A percentile compares a stretch with the other conserved stretches of the same genome.
Evolutionary conservation across 768 basidiomycete genomes (phyloP).

Genomic region (Leccinum imitatum): DNA sequence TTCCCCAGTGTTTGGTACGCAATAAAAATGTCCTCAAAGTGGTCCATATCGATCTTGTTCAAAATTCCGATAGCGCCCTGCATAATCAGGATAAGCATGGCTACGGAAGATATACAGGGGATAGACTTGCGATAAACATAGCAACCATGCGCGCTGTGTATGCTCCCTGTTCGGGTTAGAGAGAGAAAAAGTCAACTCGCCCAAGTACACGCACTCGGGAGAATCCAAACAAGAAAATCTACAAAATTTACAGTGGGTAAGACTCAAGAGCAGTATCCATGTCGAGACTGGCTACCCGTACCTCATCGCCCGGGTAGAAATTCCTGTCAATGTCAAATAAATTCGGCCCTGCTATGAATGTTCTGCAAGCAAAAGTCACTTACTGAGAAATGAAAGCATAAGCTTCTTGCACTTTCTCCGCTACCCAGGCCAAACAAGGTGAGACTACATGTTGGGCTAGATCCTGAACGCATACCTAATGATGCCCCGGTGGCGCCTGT

Average conservation of each 20-base stretch:
- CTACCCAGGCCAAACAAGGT: conserved; percentile 34
- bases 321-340: conserved; percentile 45
- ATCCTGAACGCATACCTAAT: conserved; percentile 43
- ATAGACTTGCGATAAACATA: conserved; percentile 42
- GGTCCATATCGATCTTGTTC: conserved; percentile 68
- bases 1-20: conserved; percentile 63
- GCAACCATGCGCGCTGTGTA: conserved; percentile 77
- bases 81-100: conserved; percentile 2
- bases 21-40: conserved; percentile 64
- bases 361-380: conserved; percentile 27
- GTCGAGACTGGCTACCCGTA: conserved; percentile 22
- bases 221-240: conserved; percentile 81
- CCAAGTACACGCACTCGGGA: conserved; percentile 49
- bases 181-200: background rate
- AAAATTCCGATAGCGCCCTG: conserved; percentile 74
- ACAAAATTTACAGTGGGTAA: conserved; percentile 14
- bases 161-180: conserved; percentile 50
- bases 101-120: background rate
- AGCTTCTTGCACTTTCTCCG: conserved; percentile 73
- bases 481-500: conserved; percentile 64
- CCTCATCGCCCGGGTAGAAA: conserved; percentile 71
- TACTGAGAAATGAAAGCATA: conserved; percentile 82
- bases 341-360: background rate
- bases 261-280: background rate
- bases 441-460: conserved; percentile 1